These are phyloP conservation scores for Talaromyces sp. DNA, from an alignment of 2,329 filamentous ascomycete species.

Conservation along the genomic window DNA sequence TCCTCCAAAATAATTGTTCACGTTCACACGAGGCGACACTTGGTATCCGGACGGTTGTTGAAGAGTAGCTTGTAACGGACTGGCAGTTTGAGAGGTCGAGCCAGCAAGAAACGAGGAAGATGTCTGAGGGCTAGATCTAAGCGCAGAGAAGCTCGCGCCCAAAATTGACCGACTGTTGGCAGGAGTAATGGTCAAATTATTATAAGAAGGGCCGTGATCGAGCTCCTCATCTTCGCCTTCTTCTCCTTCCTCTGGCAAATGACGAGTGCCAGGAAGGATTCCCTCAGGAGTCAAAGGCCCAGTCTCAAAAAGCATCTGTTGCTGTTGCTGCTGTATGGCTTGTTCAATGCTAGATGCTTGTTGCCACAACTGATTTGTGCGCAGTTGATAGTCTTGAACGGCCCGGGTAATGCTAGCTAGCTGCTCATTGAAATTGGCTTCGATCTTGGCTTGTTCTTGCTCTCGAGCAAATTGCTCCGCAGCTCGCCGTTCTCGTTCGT, in stretches of 20 bases:
- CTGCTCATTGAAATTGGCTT: constrained; percentile 43
- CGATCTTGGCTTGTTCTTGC: constrained; percentile 44
- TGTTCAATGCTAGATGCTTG: constrained; percentile 44
- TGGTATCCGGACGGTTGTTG: constrained; percentile 31
- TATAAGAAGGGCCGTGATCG: constrained; percentile 21
- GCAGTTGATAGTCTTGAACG: constrained; percentile 43
- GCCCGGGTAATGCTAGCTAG: constrained; percentile 40
- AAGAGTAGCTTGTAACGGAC: constrained; percentile 30
- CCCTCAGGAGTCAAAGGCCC: constrained; percentile 59
- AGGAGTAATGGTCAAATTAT: constrained; percentile 28
- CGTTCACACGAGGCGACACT: constrained; percentile 32
- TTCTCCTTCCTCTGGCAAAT: constrained; percentile 32
- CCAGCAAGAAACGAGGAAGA: constrained; percentile 33
- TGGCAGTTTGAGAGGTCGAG: constrained; percentile 33
- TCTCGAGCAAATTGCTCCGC: constrained; percentile 47
- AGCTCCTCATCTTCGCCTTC: neutral
- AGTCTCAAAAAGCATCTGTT: constrained; percentile 41
- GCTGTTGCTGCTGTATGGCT: constrained; percentile 45
- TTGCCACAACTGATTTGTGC: constrained; percentile 43
- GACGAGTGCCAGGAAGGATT: constrained; percentile 52
- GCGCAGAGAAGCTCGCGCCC: constrained; percentile 34
- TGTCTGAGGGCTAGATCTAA: constrained; percentile 35
- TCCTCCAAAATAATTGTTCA: constrained; percentile 30
- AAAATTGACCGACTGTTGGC: constrained; percentile 33
- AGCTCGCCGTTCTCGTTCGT: constrained; percentile 51